Evolutionary conservation across 805 yeast species (phyloP).

Genomic region (Candida nanaspora): DNA sequence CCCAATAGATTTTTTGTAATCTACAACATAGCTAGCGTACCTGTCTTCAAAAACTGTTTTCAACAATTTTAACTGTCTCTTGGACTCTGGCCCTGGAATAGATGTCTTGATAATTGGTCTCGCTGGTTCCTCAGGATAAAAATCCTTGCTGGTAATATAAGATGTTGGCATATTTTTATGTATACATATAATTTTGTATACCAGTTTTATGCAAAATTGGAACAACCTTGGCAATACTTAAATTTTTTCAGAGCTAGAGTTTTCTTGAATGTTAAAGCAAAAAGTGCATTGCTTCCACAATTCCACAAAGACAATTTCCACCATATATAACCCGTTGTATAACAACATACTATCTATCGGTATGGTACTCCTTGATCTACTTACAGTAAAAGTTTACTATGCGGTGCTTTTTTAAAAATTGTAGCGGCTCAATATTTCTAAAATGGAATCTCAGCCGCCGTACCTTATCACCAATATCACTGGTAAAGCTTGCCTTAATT

Average conservation of each 20-base stretch:
- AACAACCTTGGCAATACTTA: no score
- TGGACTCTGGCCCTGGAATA: constrained; percentile 74
- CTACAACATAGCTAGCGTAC: constrained; percentile 69
- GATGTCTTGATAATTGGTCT: constrained; percentile 53
- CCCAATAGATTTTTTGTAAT: constrained; percentile 67
- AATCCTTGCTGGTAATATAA: constrained; percentile 16
- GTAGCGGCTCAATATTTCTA: not conserved
- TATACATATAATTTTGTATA: not conserved
- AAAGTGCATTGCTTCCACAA: no score
- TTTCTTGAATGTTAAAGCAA: no score
- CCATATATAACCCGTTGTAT: no score
- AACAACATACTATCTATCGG: no score
- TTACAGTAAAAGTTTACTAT: no score
- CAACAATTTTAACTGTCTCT: constrained; percentile 44
- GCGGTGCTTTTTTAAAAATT: no score
- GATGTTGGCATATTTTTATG: not conserved
- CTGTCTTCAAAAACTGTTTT: constrained; percentile 61
- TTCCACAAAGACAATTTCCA: no score
- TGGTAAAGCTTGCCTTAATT: no score
- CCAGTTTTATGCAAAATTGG: no score
- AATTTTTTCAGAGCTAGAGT: no score
- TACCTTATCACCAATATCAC: not conserved
- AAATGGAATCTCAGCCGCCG: not conserved
- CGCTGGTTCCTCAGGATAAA: constrained; percentile 77
- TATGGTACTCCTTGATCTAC: no score